Conservation (phyloP, 2,329 filamentous ascomycete genomes). For the Fusarium redolens region DNA sequence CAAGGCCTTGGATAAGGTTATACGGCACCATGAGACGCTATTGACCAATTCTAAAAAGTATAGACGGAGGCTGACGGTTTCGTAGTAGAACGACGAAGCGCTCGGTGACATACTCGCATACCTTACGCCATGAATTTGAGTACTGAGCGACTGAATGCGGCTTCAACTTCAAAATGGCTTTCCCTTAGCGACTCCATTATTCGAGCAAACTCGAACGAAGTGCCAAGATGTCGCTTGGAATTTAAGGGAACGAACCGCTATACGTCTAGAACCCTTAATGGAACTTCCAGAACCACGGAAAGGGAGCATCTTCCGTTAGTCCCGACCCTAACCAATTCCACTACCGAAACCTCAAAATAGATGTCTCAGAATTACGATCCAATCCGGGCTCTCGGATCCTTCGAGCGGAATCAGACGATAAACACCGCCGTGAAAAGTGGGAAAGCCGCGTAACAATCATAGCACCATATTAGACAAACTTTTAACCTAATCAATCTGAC, state of each 20-base stretch:
- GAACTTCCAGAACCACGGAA: not conserved
- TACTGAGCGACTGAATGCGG: not conserved
- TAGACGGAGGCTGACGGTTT: not conserved
- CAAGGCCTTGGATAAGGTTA: not conserved
- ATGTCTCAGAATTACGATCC: not conserved
- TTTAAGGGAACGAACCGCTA: not conserved
- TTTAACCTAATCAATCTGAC: not conserved
- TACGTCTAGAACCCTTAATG: not conserved
- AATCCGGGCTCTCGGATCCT: not conserved
- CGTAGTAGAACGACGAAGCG: not conserved
- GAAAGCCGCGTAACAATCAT: not conserved
- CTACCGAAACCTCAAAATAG: not conserved
- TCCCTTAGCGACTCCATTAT: not conserved
- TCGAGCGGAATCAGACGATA: not conserved
- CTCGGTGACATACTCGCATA: no score
- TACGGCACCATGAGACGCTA: not conserved
- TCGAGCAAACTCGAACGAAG: not conserved
- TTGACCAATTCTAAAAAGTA: not conserved
- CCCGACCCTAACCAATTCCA: not conserved
- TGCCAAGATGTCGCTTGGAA: not conserved
- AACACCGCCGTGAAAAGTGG: not conserved
- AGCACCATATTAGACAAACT: not conserved
- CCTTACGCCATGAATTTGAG: no score
- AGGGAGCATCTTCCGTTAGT: not conserved
- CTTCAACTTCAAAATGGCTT: not conserved